These are phyloP conservation scores for Aureobasidium sp. DNA, from an alignment of 2,329 filamentous ascomycete genomes.

Conservation along the genomic window DNA sequence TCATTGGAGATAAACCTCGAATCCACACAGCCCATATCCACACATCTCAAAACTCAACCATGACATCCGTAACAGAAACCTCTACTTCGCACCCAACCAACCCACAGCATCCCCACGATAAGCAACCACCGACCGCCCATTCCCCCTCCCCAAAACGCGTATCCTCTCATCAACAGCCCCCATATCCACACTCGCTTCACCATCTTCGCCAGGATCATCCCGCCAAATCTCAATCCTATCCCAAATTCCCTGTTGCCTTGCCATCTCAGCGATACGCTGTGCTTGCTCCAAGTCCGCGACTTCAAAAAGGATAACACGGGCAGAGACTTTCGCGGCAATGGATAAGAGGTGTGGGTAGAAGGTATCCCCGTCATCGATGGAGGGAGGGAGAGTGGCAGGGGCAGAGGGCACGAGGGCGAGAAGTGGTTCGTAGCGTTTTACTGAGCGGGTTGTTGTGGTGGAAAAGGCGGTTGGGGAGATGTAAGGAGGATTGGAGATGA, in stretches of 20 bases:
- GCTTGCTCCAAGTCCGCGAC: constrained; percentile 66
- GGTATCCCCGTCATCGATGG: constrained; percentile 35
- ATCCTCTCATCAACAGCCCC: constrained; percentile 19
- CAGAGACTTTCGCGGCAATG: constrained; percentile 43
- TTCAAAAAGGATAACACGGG: constrained; percentile 60
- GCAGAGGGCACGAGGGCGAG: constrained; percentile 64
- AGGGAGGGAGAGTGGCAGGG: not conserved
- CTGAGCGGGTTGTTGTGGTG: constrained; percentile 61
- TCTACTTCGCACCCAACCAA: too few relatives aligned
- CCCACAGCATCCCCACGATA: constrained; percentile 26
- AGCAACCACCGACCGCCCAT: constrained; percentile 39
- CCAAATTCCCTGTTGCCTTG: constrained; percentile 29
- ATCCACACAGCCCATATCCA: too few relatives aligned
- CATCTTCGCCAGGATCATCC: constrained; percentile 48
- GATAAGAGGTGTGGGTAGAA: constrained; percentile 64
- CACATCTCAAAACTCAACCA: too few relatives aligned
- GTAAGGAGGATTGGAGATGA: constrained; percentile 89
- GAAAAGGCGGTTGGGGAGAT: constrained; percentile 62
- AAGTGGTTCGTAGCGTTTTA: constrained; percentile 73
- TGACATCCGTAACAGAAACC: too few relatives aligned
- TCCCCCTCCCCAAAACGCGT: constrained; percentile 32
- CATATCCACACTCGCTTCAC: not conserved
- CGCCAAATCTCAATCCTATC: constrained; percentile 61
- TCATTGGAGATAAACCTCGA: too few relatives aligned
- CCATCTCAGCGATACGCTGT: constrained; percentile 51